Base-by-base conservation (phyloP, 2,329 filamentous ascomycete genomes). In the Aphanoascus verrucosus region DNA sequence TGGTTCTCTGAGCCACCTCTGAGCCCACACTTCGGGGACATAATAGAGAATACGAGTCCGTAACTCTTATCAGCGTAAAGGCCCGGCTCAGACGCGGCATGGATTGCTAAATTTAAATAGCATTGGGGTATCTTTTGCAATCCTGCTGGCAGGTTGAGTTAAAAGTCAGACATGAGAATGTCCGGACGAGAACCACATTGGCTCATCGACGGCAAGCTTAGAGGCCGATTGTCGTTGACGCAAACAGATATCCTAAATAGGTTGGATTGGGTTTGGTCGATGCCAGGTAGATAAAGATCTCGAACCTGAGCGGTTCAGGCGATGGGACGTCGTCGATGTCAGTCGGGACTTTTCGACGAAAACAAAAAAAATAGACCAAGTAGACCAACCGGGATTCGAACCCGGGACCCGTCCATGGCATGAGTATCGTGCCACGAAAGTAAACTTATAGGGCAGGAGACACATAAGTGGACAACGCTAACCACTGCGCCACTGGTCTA, bases 311-410 rank as follows among this genome's bases (percentile, higher is more conserved):
- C 3, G 23, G 23, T 28, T 28, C 23, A 28, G 23, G 23, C 23
- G 23, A 28, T 28, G 23, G 7, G 23, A 28, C n/a, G n/a, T n/a
- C n/a, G n/a, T n/a, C n/a, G n/a, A n/a, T n/a, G n/a, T n/a, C n/a
- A n/a, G n/a, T n/a, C n/a, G n/a, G n/a, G n/a, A n/a, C n/a, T n/a
- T n/a, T 3, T 28, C 7, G 23, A 28, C 23, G 3, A 15, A 31
- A 46, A 38, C 1, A 40, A 23, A 37, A 44, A 52, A 52, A 46
- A 40, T 34, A 52, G 45, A 46, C 41, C 50, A 37, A 28, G 42
- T 52, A 52, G 50, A 52, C 50, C 50, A 52, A 52, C 41, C 41
- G 50, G 50, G 50, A 52, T 52, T 52, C 50, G 50, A 52, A 52
- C 50, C 50, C 50, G 41, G 41, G 50, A 46, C 50, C 50, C 43